Percentiles rank a stretch among this genome's conserved stretches.
Conservation (phyloP, 306 rosid genomes). For the Oemleria cerasiformis region DNA sequence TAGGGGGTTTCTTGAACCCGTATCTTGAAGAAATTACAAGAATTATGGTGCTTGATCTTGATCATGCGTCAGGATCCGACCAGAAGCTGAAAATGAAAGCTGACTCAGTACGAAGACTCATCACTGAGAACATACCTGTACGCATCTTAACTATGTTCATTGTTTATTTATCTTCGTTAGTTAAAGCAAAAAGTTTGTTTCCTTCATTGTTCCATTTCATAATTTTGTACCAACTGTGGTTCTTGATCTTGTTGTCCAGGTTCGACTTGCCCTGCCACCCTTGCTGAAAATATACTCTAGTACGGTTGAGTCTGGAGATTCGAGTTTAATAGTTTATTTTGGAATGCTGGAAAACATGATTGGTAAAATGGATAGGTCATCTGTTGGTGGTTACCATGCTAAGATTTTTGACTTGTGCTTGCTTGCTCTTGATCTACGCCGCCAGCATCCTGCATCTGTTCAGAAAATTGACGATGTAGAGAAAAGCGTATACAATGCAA, state of each 20-base stretch:
- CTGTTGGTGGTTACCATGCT: slow-evolving; percentile 59
- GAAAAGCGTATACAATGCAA: slow-evolving; percentile 51
- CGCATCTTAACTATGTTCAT: slow-evolving; percentile 31
- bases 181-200: not conserved
- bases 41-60: slow-evolving; percentile 64
- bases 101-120: slow-evolving; percentile 55
- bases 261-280: slow-evolving; percentile 77
- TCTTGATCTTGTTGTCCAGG: slow-evolving; percentile 38
- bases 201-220: slow-evolving; percentile 14
- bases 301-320: slow-evolving; percentile 73
- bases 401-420: slow-evolving; percentile 75
- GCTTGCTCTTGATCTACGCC: slow-evolving; percentile 81
- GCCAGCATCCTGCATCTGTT: slow-evolving; percentile 56
- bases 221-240: not conserved
- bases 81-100: slow-evolving; percentile 58
- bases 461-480: slow-evolving; percentile 61
- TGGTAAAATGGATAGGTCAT: slow-evolving; percentile 61
- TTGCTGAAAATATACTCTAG: slow-evolving; percentile 55
- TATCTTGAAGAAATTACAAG: slow-evolving; percentile 64
- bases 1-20: slow-evolving; percentile 80
- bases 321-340: slow-evolving; percentile 59
- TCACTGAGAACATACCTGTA: slow-evolving; percentile 77
- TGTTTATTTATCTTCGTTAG: not conserved
- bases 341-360: slow-evolving; percentile 68
- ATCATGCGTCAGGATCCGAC: slow-evolving; percentile 50